phyloP scores from a whole-genome alignment of 2,329 filamentous ascomycete genomes.

The Xylaria sp. region DNA sequence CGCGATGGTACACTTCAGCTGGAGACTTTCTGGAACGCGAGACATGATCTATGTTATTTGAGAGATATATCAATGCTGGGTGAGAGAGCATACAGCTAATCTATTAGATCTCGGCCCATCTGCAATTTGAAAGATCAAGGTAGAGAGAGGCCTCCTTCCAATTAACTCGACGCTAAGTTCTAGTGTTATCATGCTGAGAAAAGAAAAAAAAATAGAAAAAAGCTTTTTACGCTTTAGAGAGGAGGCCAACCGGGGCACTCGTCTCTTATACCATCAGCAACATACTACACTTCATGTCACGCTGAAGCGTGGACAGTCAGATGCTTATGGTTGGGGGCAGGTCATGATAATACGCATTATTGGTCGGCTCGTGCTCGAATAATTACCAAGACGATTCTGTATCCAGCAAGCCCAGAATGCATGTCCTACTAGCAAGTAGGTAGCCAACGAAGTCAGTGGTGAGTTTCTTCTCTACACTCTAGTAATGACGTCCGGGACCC shows the following conservation, averaged over 20 bases:
- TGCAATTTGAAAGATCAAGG: too few relatives aligned
- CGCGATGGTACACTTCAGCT: too few relatives aligned
- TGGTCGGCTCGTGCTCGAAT: not conserved
- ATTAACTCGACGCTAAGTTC: too few relatives aligned
- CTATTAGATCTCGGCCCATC: too few relatives aligned
- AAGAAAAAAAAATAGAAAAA: too few relatives aligned
- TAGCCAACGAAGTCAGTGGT: constrained; percentile 13
- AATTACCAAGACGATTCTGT: constrained; percentile 9
- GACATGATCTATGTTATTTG: too few relatives aligned
- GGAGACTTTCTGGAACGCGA: too few relatives aligned
- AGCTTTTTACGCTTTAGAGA: not conserved
- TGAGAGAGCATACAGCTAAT: too few relatives aligned
- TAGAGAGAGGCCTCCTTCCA: too few relatives aligned
- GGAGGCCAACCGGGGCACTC: not conserved
- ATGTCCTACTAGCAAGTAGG: constrained; percentile 17
- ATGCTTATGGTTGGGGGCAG: not conserved
- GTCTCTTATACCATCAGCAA: not conserved
- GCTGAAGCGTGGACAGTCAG: too few relatives aligned
- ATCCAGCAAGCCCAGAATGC: constrained; percentile 23
- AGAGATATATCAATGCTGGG: too few relatives aligned
- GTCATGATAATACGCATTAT: not conserved
- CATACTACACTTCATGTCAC: not conserved
- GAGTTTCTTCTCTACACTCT: constrained; percentile 34
- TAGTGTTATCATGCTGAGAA: too few relatives aligned
- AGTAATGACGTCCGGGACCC: constrained; percentile 58